A percentile compares a stretch with the other conserved stretches of the same genome.
These are phyloP conservation scores for Waltiozyma solani DNA, from an alignment of 1,139 yeast species.

Conservation along the genomic window DNA sequence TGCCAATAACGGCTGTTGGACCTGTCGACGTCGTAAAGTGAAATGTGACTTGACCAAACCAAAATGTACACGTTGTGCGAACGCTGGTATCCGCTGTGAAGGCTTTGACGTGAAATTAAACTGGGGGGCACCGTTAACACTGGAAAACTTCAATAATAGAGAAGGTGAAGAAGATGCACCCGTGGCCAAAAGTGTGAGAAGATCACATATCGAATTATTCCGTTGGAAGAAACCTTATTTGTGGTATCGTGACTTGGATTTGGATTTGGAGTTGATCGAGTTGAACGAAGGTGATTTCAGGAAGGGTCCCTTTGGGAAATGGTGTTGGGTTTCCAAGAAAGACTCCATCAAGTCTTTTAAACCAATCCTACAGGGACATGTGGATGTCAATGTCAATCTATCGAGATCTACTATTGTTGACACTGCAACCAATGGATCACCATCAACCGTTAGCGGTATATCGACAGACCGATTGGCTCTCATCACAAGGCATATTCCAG, in stretches of 20 bases:
- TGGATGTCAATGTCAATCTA: too few relatives aligned
- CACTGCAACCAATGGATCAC: neutral
- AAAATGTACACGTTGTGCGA: conserved; percentile 32
- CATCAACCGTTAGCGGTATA: too few relatives aligned
- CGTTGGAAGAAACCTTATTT: conserved; percentile 29
- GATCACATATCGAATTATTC: neutral
- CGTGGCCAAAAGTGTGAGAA: conserved; percentile 8
- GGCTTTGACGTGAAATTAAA: conserved; percentile 41
- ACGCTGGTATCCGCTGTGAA: conserved; percentile 32
- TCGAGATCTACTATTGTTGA: neutral
- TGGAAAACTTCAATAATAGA: conserved; percentile 1
- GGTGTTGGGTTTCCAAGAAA: neutral
- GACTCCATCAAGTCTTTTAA: neutral
- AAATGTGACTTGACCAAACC: conserved; percentile 39
- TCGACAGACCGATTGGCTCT: neutral
- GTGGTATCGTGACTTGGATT: conserved; percentile 38
- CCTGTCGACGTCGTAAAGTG: conserved; percentile 38
- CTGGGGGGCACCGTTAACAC: conserved; percentile 33
- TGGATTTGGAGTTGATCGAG: conserved; percentile 6
- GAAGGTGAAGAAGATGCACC: conserved; percentile 7
- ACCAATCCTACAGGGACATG: too few relatives aligned
- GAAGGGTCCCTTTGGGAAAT: neutral
- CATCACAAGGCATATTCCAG: neutral
- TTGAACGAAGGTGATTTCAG: neutral
- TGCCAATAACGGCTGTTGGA: conserved; percentile 35